Percentiles rank a stretch among this genome's conserved stretches.
These are phyloP conservation scores for Cucurbita maxima DNA, from an alignment of 306 rosid genomes.

Conservation along the genomic window DNA sequence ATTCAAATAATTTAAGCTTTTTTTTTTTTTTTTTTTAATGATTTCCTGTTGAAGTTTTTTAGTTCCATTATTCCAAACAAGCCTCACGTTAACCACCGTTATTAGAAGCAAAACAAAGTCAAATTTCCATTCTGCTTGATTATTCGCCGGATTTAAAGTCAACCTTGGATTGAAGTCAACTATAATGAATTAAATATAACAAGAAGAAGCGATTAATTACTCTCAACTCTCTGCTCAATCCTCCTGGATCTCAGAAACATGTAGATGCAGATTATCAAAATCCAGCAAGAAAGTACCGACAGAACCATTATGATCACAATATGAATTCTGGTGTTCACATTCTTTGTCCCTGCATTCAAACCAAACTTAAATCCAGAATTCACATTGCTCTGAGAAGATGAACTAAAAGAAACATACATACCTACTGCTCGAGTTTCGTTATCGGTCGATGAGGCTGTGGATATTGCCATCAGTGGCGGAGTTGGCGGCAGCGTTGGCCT, in stretches of 20 bases:
- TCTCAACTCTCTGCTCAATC: not conserved
- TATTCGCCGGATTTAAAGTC: not conserved
- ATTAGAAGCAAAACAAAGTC: not conserved
- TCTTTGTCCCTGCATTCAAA: not conserved
- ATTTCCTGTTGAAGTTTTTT: not conserved
- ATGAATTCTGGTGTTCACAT: not conserved
- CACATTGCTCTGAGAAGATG: not conserved
- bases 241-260: not conserved
- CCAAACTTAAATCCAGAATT: not conserved
- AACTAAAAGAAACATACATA: not conserved
- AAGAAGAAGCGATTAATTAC: not conserved
- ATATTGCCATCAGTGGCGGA: not conserved
- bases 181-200: not conserved
- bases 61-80: not conserved
- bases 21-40: too few relatives aligned
- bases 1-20: too few relatives aligned
- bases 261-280: slow-evolving; percentile 1
- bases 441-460: not conserved
- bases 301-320: slow-evolving; percentile 2
- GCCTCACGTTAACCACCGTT: not conserved
- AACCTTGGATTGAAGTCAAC: not conserved
- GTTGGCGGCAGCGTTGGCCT: not conserved
- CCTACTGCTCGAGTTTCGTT: not conserved
- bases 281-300: not conserved
- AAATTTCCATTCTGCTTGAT: not conserved